These are phyloP conservation scores for Dactylis glomerata DNA, from an alignment of 176 grass and related monocot species.

Conservation along the genomic window DNA sequence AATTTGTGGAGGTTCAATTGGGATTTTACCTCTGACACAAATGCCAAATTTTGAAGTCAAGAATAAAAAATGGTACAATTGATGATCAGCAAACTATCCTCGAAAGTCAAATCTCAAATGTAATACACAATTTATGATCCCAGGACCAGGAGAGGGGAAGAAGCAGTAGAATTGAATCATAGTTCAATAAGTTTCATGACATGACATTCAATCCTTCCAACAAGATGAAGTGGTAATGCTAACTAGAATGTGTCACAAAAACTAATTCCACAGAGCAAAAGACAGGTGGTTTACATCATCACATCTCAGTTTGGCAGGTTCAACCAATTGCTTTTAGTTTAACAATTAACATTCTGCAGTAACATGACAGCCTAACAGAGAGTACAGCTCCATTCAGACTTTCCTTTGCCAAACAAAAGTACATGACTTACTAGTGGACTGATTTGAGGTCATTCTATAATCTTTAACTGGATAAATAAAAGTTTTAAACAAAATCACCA, in stretches of 20 bases:
- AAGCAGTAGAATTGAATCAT: neutral
- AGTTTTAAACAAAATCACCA: neutral
- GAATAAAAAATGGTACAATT: neutral
- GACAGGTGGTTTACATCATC: neutral
- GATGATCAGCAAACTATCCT: neutral
- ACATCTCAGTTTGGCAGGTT: neutral
- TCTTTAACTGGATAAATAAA: neutral
- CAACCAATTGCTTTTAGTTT: neutral
- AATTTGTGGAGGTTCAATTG: too few relatives aligned
- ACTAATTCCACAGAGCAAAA: neutral
- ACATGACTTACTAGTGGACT: neutral
- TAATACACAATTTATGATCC: neutral
- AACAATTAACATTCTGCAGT: neutral
- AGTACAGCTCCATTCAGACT: neutral
- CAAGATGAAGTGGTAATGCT: neutral
- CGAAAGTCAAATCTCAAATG: neutral
- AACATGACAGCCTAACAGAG: neutral
- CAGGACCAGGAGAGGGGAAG: neutral
- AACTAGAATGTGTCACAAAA: neutral
- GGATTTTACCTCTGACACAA: too few relatives aligned
- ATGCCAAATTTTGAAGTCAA: too few relatives aligned
- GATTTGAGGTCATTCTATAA: neutral
- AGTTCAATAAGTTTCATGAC: neutral
- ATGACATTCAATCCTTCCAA: conserved; percentile 3
- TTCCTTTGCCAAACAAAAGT: neutral